phyloP scores from a whole-genome alignment of 352 stramenopile species.

The Phytophthora rubi region DNA sequence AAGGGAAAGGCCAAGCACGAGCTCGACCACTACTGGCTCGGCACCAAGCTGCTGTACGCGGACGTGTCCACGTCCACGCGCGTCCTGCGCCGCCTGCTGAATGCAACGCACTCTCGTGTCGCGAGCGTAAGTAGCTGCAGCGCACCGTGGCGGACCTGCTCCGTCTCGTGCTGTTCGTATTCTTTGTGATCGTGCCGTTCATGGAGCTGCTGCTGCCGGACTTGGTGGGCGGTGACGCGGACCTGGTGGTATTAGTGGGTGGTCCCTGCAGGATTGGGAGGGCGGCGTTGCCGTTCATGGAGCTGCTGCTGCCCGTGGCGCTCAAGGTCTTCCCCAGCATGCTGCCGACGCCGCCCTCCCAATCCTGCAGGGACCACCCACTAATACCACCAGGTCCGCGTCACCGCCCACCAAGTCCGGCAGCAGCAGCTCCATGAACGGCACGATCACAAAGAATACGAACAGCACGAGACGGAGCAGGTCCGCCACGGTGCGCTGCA shows the following conservation, averaged over 20 bases:
- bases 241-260: too few relatives aligned
- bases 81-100: slow-evolving; percentile 92
- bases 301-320: too few relatives aligned
- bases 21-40: slow-evolving; percentile 97
- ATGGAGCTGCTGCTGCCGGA: slow-evolving; percentile 97
- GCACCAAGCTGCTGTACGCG: too few relatives aligned
- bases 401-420: too few relatives aligned
- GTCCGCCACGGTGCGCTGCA: slow-evolving; percentile 96
- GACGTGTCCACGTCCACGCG: slow-evolving; percentile 94
- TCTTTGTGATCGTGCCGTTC: slow-evolving; percentile 98
- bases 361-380: too few relatives aligned
- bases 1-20: slow-evolving; percentile 91
- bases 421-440: slow-evolving; percentile 74
- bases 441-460: slow-evolving; percentile 97
- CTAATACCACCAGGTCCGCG: too few relatives aligned
- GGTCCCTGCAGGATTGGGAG: too few relatives aligned
- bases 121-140: slow-evolving; percentile 97
- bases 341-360: slow-evolving; percentile 34
- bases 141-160: slow-evolving; percentile 97
- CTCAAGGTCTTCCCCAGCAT: too few relatives aligned
- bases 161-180: slow-evolving; percentile 96
- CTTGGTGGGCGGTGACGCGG: too few relatives aligned
- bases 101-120: slow-evolving; percentile 92
- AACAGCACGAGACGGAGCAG: slow-evolving; percentile 98
- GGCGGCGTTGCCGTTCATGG: too few relatives aligned